Conservation (phyloP, 805 yeast genomes). For the Danielia oregonensis region DNA sequence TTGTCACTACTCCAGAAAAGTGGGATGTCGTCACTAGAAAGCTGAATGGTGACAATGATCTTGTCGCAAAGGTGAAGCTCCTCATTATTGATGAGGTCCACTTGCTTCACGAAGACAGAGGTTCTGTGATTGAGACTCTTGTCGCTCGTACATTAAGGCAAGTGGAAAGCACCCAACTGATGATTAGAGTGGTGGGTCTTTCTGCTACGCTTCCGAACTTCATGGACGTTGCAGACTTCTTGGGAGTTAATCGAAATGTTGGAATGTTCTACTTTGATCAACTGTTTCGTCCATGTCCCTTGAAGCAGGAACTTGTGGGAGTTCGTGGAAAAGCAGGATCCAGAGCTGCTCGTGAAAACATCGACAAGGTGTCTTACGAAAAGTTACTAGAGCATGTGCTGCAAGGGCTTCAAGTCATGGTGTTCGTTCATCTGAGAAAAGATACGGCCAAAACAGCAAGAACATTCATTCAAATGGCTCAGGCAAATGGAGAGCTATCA, state of each 20-base stretch:
- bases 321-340: conserved; percentile 84
- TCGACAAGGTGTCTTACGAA: conserved; percentile 74
- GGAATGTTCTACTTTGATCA: conserved; percentile 96
- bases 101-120: conserved; percentile 94
- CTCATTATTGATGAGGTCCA: conserved; percentile 96
- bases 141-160: conserved; percentile 78
- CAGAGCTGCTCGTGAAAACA: conserved; percentile 62
- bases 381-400: conserved; percentile 64
- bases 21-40: conserved; percentile 98
- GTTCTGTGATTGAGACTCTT: conserved; percentile 88
- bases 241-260: conserved; percentile 82
- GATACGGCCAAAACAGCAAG: conserved; percentile 86
- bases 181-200: conserved; percentile 19
- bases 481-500: conserved; percentile 51
- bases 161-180: conserved; percentile 86
- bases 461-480: conserved; percentile 65
- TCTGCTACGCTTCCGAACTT: conserved; percentile 19
- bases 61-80: conserved; percentile 70
- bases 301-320: conserved; percentile 83
- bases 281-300: conserved; percentile 89
- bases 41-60: conserved; percentile 54
- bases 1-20: conserved; percentile 90
- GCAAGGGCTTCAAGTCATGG: conserved; percentile 87
- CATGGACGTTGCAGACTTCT: conserved; percentile 75
- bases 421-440: conserved; percentile 92